Conservation (phyloP, 306 rosid genomes). For the Prunus davidiana region DNA sequence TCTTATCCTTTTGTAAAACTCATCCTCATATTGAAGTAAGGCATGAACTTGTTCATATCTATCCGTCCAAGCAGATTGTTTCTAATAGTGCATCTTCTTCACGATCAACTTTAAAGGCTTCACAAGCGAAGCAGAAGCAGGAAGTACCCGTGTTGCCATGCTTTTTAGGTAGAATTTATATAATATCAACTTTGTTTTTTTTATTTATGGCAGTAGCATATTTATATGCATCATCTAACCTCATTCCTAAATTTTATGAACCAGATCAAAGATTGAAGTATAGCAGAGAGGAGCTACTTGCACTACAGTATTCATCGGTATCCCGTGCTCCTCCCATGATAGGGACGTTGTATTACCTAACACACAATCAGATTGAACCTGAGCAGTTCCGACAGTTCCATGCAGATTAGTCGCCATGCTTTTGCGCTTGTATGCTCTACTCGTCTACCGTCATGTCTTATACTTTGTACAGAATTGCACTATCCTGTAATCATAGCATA, state of each 20-base stretch:
- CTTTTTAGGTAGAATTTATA: constrained; percentile 51
- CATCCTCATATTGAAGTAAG: constrained; percentile 66
- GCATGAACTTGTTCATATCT: constrained; percentile 52
- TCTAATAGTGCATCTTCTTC: constrained; percentile 36
- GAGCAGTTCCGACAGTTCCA: background rate
- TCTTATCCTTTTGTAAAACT: constrained; percentile 49
- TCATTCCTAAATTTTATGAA: constrained; percentile 27
- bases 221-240: constrained; percentile 18
- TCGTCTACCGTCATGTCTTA: background rate
- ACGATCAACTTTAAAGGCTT: constrained; percentile 36
- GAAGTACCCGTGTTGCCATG: constrained; percentile 32
- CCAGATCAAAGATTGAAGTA: constrained; percentile 89
- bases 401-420: background rate
- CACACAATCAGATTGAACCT: constrained; percentile 2
- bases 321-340: constrained; percentile 13
- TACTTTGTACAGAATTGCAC: background rate
- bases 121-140: constrained; percentile 31
- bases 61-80: constrained; percentile 33
- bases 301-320: constrained; percentile 39
- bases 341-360: background rate
- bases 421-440: no score
- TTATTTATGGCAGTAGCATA: background rate
- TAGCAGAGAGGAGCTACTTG: constrained; percentile 70
- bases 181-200: background rate
- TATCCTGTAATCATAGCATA: background rate